Evolutionary conservation across 257 asterid genomes (phyloP), one percentile per base, ranked within the genome.

Genomic region (Verbena officinalis): DNA sequence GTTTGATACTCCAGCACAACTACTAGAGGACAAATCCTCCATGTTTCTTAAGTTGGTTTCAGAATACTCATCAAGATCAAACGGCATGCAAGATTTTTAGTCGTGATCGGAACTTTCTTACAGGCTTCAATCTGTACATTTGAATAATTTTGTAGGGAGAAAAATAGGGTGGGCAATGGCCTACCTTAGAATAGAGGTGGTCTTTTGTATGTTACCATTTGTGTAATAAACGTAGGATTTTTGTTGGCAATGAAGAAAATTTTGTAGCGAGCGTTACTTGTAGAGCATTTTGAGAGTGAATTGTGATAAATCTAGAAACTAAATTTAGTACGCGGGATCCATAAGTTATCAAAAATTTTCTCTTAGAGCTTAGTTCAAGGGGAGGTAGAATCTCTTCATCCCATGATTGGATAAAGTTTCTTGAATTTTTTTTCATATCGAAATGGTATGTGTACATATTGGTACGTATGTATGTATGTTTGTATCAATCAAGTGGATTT

Each of bases 31-130:
- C 78, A 86, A 88, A 68, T 90, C 96, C 16, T 94, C 99, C 33
- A 90, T 94, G 99, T 94, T 94, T 75, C 89, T 94, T 17, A 94
- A 80, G 89, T 79, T 94, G 76, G 99, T 94, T 24, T 76, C 88
- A 0, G 99, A 94, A 59, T 90, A 94, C 81, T 88, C 99, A 20
- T 55, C 97, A 20, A 78, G 99, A 45, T 86, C 99, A 34, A 86
- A 74, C 58, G 76, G 88, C 56, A 66, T 74, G 8, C 59, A 72
- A 0, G 96, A 88, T 53, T 79, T 75, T 56, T 90, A 74, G 83
- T 70, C 70, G 36, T 2, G 36, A 2, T 30, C 36, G 36, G 36
- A 30, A 27, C 33, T 27, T 58, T 77, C 55, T 66, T 57, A 22
- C 62, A 71, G 73, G 60, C 51, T 30, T 65, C 73, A 34, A 27